Base-by-base conservation (phyloP, 129 eudicot genomes). In the Ambrosia artemisiifolia region DNA sequence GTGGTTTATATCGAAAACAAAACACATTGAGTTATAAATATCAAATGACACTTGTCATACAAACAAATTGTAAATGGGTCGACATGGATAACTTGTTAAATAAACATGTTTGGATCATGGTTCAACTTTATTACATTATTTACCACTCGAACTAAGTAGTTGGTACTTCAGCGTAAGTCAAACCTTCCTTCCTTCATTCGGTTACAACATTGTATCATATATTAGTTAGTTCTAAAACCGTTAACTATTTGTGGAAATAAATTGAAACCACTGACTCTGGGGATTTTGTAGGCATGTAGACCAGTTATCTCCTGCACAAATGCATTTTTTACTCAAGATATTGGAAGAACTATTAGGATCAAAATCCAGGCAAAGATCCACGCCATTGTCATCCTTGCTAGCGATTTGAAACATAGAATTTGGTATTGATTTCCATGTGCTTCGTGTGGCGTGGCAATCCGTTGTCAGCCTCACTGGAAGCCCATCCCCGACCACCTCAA, bases 261-360 rank as follows among this genome's bases (percentile, higher is more conserved):
- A 84, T 24, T 75, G 65, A 47, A 86, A 86, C 92, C 88, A 86
- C 51, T 86, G 92, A 33, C 42, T 75, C 20, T 80, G 88, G 3
- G 86, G 80, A 72, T 79, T 75, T 48, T 44, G 14, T 1, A 71
- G 49, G 53, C 84, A 83, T 19, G 8, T 19, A 56, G 79, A 42
- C 53, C 20, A 49, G 35, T 17, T 34, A 49, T 69, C 75, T 40
- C 67, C 76, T 1, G 16, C 56, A 75, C 88, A 83, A 12, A 78
- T 50, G 80, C 92, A 87, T 73, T 68, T 82, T 35, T 47, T 79
- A 62, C 87, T 81, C 19, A 72, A 28, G 53, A 87, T 60, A 24
- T 19, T 76, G 0, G 78, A 48, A 9, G 85, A 73, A 70, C n/a
- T 18, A 32, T 67, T 53, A 36, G 75, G 79, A 71, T 79, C 81